phyloP scores from a whole-genome alignment of 2,329 filamentous ascomycete species.

The Penicillium sp. region DNA sequence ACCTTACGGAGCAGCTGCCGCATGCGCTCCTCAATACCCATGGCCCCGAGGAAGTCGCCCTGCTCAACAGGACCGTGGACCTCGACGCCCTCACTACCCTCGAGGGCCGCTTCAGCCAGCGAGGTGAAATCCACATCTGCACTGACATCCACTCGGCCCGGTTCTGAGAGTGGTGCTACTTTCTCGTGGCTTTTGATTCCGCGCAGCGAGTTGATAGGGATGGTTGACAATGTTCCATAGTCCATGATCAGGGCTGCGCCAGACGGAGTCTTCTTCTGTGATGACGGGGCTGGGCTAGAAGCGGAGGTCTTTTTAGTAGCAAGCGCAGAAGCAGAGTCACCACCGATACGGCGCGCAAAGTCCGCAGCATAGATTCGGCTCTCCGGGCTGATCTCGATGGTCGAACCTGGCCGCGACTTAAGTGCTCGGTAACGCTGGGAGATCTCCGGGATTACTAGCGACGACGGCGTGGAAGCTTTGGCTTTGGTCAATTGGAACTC shows the following conservation, averaged over 20 bases:
- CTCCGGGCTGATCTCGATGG: conserved; percentile 90
- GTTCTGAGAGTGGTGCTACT: conserved; percentile 75
- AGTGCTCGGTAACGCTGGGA: conserved; percentile 77
- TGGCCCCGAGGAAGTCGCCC: conserved; percentile 70
- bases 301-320: conserved; percentile 36
- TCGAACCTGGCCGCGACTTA: conserved; percentile 64
- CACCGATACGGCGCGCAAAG: conserved; percentile 82
- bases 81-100: conserved; percentile 76
- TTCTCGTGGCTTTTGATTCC: conserved; percentile 77
- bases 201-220: conserved; percentile 85
- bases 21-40: conserved; percentile 82
- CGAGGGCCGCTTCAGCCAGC: conserved; percentile 76
- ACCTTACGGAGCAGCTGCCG: conserved; percentile 60
- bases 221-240: conserved; percentile 76
- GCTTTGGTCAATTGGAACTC: conserved; percentile 88
- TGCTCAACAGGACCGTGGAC: conserved; percentile 91
- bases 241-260: conserved; percentile 95
- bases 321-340: conserved; percentile 36
- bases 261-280: conserved; percentile 62
- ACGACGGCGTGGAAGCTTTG: conserved; percentile 73
- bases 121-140: conserved; percentile 92
- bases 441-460: conserved; percentile 77
- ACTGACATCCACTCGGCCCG: conserved; percentile 82
- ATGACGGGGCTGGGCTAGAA: conserved; percentile 27
- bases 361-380: conserved; percentile 75